Percentiles rank a stretch among this genome's conserved stretches.
Evolutionary conservation across 768 basidiomycete species (phyloP).

Genomic region (Inosperma sp.): DNA sequence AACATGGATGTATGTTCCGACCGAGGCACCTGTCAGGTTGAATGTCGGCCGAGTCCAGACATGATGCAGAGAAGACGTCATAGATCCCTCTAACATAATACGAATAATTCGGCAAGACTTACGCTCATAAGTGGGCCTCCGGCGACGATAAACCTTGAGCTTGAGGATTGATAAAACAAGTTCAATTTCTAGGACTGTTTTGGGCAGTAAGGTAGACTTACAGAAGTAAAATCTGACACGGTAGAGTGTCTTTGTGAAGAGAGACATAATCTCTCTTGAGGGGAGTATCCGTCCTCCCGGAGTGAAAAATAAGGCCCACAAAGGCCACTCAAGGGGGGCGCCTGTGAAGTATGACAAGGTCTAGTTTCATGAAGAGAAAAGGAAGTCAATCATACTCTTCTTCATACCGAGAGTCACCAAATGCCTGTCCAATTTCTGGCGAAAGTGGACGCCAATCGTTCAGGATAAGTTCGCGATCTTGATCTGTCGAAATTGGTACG

Average conservation of each 20-base stretch:
- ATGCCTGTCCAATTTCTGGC: slow-evolving; percentile 23
- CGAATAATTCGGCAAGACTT: no score
- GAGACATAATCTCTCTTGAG: background rate
- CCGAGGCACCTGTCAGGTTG: background rate
- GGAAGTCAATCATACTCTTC: slow-evolving; percentile 36
- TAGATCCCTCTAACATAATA: background rate
- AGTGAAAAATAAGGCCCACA: background rate
- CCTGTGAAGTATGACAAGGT: slow-evolving; percentile 18
- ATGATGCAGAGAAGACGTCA: background rate
- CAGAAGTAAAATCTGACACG: no score
- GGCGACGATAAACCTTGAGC: background rate
- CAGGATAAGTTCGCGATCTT: slow-evolving; percentile 33
- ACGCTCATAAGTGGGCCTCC: background rate
- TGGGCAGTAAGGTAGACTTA: background rate
- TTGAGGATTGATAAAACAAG: background rate
- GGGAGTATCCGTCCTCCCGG: background rate
- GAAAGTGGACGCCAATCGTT: slow-evolving; percentile 44
- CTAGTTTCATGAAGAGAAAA: slow-evolving; percentile 5
- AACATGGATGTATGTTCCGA: slow-evolving; percentile 1
- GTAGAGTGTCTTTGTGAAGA: background rate
- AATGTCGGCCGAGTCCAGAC: slow-evolving; percentile 3
- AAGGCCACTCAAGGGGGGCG: slow-evolving; percentile 19
- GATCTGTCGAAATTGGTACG: background rate
- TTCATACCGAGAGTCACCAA: slow-evolving; percentile 29
- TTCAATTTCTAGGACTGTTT: background rate